These are phyloP conservation scores for Diplodia mutila DNA, from an alignment of 2,329 filamentous ascomycete genomes.

Conservation along the genomic window DNA sequence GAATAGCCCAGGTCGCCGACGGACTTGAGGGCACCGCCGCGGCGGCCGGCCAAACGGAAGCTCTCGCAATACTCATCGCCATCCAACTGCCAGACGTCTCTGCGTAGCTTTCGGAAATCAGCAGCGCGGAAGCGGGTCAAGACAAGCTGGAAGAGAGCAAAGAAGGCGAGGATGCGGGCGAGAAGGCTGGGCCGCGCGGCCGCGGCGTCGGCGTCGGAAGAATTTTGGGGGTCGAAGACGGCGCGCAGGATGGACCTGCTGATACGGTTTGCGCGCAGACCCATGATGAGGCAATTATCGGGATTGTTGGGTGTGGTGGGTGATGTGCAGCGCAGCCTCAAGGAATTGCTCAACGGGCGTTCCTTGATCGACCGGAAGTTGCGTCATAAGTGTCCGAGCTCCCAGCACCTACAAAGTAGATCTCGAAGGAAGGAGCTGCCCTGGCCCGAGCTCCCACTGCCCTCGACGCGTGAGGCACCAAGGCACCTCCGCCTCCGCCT, in stretches of 20 bases:
- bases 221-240: slow-evolving; percentile 35
- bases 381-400: slow-evolving; percentile 12
- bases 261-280: slow-evolving; percentile 41
- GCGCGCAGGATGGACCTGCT: slow-evolving; percentile 44
- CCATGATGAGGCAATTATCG: slow-evolving; percentile 33
- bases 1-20: slow-evolving; percentile 74
- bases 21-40: slow-evolving; percentile 52
- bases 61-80: slow-evolving; percentile 59
- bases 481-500: too few relatives aligned
- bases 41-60: slow-evolving; percentile 51
- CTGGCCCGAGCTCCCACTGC: neutral
- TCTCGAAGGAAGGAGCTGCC: neutral
- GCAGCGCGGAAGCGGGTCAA: slow-evolving; percentile 53
- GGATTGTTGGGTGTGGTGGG: neutral
- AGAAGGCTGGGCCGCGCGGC: slow-evolving; percentile 39
- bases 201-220: slow-evolving; percentile 30
- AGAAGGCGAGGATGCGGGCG: slow-evolving; percentile 56
- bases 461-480: neutral
- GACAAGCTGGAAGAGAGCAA: slow-evolving; percentile 56
- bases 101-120: slow-evolving; percentile 57
- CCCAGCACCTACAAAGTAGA: too few relatives aligned
- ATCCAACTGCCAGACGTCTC: slow-evolving; percentile 57
- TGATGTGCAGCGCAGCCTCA: neutral
- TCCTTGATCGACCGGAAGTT: slow-evolving; percentile 3
- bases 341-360: neutral